Conservation (phyloP, 257 asterid genomes). For the Nicotiana otophora region DNA sequence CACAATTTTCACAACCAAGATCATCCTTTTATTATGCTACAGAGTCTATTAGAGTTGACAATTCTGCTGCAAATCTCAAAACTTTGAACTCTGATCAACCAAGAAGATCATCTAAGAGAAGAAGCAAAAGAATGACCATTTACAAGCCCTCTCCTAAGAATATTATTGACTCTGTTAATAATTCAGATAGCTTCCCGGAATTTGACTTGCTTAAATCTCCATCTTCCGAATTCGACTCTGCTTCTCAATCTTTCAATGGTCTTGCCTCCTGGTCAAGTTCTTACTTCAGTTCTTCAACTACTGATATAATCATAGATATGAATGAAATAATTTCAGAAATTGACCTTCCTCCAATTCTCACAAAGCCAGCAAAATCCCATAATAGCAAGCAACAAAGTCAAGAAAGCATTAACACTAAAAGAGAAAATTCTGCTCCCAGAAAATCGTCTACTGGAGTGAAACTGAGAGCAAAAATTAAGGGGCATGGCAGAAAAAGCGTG, state of each 20-base stretch:
- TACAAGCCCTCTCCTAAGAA: conserved; percentile 67
- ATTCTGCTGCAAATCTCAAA: conserved; percentile 18
- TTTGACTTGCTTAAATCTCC: conserved; percentile 33
- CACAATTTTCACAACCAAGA: conserved; percentile 27
- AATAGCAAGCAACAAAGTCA: conserved; percentile 4
- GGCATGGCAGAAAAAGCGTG: conserved; percentile 30
- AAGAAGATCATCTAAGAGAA: conserved; percentile 40
- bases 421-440: conserved; percentile 21
- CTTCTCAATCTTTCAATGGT: conserved; percentile 17
- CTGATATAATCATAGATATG: conserved; percentile 57
- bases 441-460: conserved; percentile 40
- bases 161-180: not conserved
- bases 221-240: conserved; percentile 33
- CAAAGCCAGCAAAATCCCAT: not conserved
- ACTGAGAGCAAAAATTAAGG: conserved; percentile 27
- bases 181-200: conserved; percentile 21
- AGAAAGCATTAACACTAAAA: not conserved
- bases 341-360: conserved; percentile 54
- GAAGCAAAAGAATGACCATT: conserved; percentile 47
- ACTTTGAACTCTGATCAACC: conserved; percentile 35
- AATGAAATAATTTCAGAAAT: conserved; percentile 35
- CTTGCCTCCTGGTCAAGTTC: conserved; percentile 9
- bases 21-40: conserved; percentile 47
- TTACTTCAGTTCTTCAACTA: conserved; percentile 31
- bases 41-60: conserved; percentile 22